Base-by-base conservation (phyloP, 164 flowering plant genomes). In the Cinnamomum micranthum region DNA sequence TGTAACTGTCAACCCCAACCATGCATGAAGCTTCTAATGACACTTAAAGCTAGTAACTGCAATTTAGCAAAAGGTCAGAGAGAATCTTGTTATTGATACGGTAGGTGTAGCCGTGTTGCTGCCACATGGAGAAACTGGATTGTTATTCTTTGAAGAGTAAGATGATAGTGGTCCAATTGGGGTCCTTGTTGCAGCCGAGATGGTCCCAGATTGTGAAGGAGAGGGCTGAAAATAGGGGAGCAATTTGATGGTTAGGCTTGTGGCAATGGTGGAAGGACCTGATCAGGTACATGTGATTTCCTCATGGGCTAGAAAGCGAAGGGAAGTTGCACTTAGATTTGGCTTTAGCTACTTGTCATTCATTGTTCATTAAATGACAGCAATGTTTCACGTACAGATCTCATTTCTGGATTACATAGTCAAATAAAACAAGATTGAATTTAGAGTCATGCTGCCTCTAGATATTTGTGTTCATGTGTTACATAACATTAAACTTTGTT, bases 101-200 rank as follows among this genome's bases (percentile, higher is more conserved):
- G 62, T 51, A 1, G 13, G 47, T 50, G 11, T 24, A 41, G 23
- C 33, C 35, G 6, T 31, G 47, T 41, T 41, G 47, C 11, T 41
- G 47, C 47, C 47, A 41, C 47, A 0, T 17, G 33, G 33, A 67
- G 69, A 14, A 15, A 67, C 31, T 35, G 31, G 50, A 41, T 71
- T 58, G 50, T 73, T 7, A 33, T 47, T 41, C 24, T 64, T 50
- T 73, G 75, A 50, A 65, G 75, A 50, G 68, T 59, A 12, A 25
- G 27, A 50, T 15, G 69, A 55, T 27, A 28, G 69, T 73, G 75
- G 75, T 65, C 75, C 75, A 65, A 33, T 25, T 65, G 70, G 75
- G 75, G 70, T 41, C 75, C 75, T 22, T 20, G 35, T 41, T 64
- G 22, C 22, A 41, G 41, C 6, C 50, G 15, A 25, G 9, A 65